Percentiles rank a stretch among this genome's conserved stretches.
Conservation (phyloP, 1,284 basidiomycete genomes). For the Cryptococcus floricola region DNA sequence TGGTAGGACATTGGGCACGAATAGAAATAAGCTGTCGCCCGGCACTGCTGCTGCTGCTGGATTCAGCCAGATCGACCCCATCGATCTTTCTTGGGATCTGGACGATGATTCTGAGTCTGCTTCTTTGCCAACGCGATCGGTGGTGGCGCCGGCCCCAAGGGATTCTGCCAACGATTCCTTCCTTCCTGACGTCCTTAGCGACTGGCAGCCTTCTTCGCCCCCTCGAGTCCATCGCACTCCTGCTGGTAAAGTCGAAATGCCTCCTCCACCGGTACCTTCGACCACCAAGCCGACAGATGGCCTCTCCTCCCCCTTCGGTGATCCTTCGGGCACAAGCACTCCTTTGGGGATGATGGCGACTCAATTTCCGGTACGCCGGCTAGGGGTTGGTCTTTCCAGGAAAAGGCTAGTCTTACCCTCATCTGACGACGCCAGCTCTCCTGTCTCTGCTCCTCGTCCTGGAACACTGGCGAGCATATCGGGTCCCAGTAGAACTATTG, state of each 20-base stretch:
- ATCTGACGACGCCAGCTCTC: conserved; percentile 5
- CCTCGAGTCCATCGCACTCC: not conserved
- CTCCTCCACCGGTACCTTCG: conserved; percentile 13
- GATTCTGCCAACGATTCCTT: too few relatives aligned
- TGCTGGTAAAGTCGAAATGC: conserved; percentile 3
- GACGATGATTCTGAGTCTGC: conserved; percentile 12
- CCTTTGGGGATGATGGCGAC: not conserved
- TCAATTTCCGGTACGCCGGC: conserved; percentile 13
- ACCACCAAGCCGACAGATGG: not conserved
- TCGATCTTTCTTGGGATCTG: conserved; percentile 32
- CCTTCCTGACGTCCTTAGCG: not conserved
- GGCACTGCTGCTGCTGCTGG: conserved; percentile 37
- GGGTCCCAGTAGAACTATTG: not conserved
- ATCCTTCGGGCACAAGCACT: not conserved
- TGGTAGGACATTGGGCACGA: not conserved
- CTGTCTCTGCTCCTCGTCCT: not conserved
- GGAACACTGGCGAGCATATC: not conserved
- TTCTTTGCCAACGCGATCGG: not conserved
- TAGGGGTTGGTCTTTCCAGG: conserved; percentile 8
- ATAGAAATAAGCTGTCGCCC: conserved; percentile 20
- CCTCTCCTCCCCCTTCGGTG: not conserved
- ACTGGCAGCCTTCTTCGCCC: not conserved
- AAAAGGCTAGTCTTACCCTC: conserved; percentile 4
- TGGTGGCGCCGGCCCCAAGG: too few relatives aligned
- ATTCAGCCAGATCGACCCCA: conserved; percentile 39